phyloP scores from a whole-genome alignment of 2,329 filamentous ascomycete species.

The Alternaria solani region DNA sequence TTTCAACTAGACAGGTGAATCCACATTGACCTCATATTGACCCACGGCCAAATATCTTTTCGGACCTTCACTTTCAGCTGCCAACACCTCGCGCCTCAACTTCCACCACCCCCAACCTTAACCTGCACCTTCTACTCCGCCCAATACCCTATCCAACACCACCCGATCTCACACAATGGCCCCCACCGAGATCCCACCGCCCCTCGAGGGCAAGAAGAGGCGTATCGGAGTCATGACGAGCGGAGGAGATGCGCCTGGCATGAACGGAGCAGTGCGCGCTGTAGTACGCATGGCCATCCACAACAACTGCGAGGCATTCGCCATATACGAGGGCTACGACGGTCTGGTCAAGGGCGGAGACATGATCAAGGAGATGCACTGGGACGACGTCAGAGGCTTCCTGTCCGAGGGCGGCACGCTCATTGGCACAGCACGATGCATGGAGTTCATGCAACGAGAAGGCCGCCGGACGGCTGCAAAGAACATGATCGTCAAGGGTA shows the following conservation, averaged over 20 bases:
- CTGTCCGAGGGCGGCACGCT: constrained; percentile 93
- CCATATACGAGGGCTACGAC: constrained; percentile 89
- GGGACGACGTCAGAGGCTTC: constrained; percentile 95
- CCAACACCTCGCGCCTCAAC: constrained; percentile 15
- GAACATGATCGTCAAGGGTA: constrained; percentile 92
- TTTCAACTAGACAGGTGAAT: constrained; percentile 24
- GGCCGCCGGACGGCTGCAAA: constrained; percentile 87
- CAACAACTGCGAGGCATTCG: constrained; percentile 63
- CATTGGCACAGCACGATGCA: constrained; percentile 93
- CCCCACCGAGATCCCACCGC: constrained; percentile 42
- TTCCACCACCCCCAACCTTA: constrained; percentile 7
- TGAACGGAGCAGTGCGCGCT: constrained; percentile 90
- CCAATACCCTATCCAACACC: constrained; percentile 8
- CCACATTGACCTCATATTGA: constrained; percentile 39
- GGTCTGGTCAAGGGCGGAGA: constrained; percentile 89
- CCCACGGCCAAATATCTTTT: constrained; percentile 24
- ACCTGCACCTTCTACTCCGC: constrained; percentile 8
- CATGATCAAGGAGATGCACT: constrained; percentile 85
- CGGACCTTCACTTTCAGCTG: constrained; percentile 11
- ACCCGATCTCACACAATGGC: constrained; percentile 33
- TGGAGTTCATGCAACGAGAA: constrained; percentile 86
- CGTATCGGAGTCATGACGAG: constrained; percentile 92
- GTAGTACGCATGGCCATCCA: constrained; percentile 92
- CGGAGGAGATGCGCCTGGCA: constrained; percentile 91
- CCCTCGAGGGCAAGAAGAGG: constrained; percentile 61